Evolutionary conservation across 2,329 filamentous ascomycete genomes (phyloP), one percentile per base, ranked within the genome.

Genomic region (Diplocarpon rosae): DNA sequence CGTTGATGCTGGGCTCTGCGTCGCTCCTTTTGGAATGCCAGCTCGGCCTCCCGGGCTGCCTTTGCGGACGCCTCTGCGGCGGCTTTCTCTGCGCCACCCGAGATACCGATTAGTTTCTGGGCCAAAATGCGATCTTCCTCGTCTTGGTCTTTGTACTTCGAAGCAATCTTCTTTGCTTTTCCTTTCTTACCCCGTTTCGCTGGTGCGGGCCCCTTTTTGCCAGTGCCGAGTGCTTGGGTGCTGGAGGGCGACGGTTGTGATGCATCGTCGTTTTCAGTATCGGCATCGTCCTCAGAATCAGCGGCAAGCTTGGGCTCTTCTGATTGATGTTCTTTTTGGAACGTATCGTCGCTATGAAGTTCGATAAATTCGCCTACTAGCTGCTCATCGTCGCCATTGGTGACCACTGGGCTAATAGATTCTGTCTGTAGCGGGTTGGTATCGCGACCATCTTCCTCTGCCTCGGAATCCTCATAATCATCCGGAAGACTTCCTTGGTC

Each of bases 101-200:
- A 69, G 1, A 85, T 81, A 32, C 92, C 92, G n/a, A 95, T 78
- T n/a, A 96, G 73, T 17, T 80, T 74, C 64, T 95, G 83, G 28
- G 88, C 87, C 0, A 89, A 75, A 6, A 75, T 76, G 11, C 88
- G 85, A 59, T 98, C 92, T 64, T 95, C 90, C 44, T 95, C 88
- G 56, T 96, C 90, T 69, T 96, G 92, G 56, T 93, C 71, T 37
- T 84, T 90, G 66, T 98, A 98, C 62, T 95, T 95, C 47, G 77
- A 70, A 3, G 86, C 86, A 1, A 86, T 80, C 63, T 92, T 94
- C 69, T 93, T 95, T 35, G 81, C 80, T 62, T 94, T 95, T 48
- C 74, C 75, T 46, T 77, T 79, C 62, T 93, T 87, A 27, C 88
- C 87, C 46, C 89, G 80, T 60, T 79, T 83, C 28, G 63, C 57